Base-by-base conservation (phyloP, 1,284 basidiomycete species). In the Cutaneotrichosporon sp. region DNA sequence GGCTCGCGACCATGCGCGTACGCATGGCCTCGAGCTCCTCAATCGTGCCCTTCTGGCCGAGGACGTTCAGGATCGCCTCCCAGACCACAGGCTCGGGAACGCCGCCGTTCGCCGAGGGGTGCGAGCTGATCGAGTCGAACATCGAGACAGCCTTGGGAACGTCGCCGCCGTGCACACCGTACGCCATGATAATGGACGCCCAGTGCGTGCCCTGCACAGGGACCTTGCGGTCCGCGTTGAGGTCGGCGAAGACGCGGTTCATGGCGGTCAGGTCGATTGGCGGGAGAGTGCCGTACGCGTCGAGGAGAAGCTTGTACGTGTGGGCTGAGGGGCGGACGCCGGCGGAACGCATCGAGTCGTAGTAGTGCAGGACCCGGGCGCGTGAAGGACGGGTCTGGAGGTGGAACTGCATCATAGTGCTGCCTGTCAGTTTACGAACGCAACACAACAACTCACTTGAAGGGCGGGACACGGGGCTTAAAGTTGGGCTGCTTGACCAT, bases 371-470 rank as follows among this genome's bases (percentile, higher is more conserved):
- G 16, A 90, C 89, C 51, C 87, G 85, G 36, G 86, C 86, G 58
- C 94, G 88, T 71, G 93, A 89, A 1, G 93, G 94, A 73, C 90
- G 90, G 30, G 90, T 96, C 67, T 90, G 88, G 56, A 91, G 89
- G 82, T 92, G 97, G 76, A 96, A 86, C 80, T 99, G 97, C 86
- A 99, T 97, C 95, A 99, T 97, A 46, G 91, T 97, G 82, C 51
- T 53, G 51, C 2, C 30, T 31, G 51, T 53, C 16, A 53, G 51
- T 97, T 99, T 84, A 87, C 92, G 21, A 75, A 75, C 13, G 4
- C 4, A 72, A 78, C 73, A 65, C 79, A 77, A 0, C 49, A 51
- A 18, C 51, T 53, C 51, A 53, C 51, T 86, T 86, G 82, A 82
- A 86, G 6, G 96, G 96, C 26, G 97, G 96, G 1, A 97, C 89